Evolutionary conservation across 805 yeast genomes (phyloP), one percentile per base, ranked within the genome.

Genomic region (Alloascoidea africana): DNA sequence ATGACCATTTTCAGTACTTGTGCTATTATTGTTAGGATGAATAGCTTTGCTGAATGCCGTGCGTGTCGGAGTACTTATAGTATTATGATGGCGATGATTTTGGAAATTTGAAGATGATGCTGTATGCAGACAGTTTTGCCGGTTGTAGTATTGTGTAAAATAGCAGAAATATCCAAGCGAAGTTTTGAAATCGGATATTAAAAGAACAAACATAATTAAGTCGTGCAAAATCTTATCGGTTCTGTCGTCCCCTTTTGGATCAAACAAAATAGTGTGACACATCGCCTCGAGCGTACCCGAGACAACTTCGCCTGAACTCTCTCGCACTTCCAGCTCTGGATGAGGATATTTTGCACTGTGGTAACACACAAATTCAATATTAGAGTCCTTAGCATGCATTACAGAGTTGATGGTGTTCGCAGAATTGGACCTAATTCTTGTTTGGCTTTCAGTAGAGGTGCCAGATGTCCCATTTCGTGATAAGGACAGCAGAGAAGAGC

Each of bases 251-350:
- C 53, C 59, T 14, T 59, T 49, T 3, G 70, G 65, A 41, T 66
- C 65, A 52, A 75, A 76, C 11, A 85, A 53, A 17, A 83, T 60
- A 2, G 81, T 69, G 56, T 87, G 96, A 39, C 87, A 72, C 27
- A 86, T 63, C 35, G 86, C 70, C 53, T 86, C 96, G 6, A 71
- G 49, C 0, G 83, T 52, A 14, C 83, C 83, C 16, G 69, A 63
- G 5, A 64, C 44, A 15, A 68, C 57, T 14, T 68, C 67, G 15
- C 69, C 65, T 3, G 58, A 51, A 14, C 54, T 51, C 48, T 77
- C 83, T 40, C 71, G 43, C 23, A 57, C 61, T n/a, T n/a, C n/a
- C 18, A 77, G 50, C 34, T 69, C 73, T 4, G 85, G 85, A 48
- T 78, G 87, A 5, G 81, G 80, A n/a, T n/a, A n/a, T n/a, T n/a